Evolutionary conservation across 352 stramenopile species (phyloP), one percentile per base, ranked within the genome.

Genomic region (Phytophthora cactorum): DNA sequence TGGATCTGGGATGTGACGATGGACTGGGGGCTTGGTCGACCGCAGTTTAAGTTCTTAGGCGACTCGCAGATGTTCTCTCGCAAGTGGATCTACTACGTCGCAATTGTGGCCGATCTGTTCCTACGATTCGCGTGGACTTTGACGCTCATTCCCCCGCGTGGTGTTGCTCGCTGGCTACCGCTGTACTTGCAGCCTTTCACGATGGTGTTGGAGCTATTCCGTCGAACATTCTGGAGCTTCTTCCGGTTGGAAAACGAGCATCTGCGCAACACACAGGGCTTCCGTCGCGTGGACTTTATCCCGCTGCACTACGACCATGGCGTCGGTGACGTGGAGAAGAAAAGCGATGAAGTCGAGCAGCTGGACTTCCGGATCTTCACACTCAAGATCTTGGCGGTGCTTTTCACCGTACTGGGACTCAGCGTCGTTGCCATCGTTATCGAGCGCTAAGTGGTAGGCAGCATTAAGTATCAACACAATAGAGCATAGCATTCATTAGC

Each of bases 241-340:
- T 96, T 96, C 52, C 75, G 80, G 0, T 75, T 96, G 34, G 88
- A 96, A 59, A 96, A 96, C 51, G 88, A 96, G 72, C 86, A 95
- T 50, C 54, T 95, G 52, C 86, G 88, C 71, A 96, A 95, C 68
- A 96, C 86, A 28, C 86, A 93, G 57, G 86, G 86, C 31, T 96
- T 93, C 59, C 85, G 82, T 41, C 85, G 84, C 47, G 84, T 91
- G 4, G 82, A 95, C 47, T 95, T 95, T 41, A 93, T 95, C 52
- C 88, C 88, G 41, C 59, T 96, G 38, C 86, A 94, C 59, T 96
- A 93, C 50, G 86, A 96, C 61, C 82, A 88, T 54, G 81, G 78
- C 34, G 81, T 91, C 2, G 85, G 84, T 52, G 68, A 83, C n/a
- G 44, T 72, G 14, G 79, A 83, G n/a, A 75, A 78, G 14, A 70